Conservation (phyloP, 2,329 filamentous ascomycete genomes). For the Scolecobasidium constrictum region DNA sequence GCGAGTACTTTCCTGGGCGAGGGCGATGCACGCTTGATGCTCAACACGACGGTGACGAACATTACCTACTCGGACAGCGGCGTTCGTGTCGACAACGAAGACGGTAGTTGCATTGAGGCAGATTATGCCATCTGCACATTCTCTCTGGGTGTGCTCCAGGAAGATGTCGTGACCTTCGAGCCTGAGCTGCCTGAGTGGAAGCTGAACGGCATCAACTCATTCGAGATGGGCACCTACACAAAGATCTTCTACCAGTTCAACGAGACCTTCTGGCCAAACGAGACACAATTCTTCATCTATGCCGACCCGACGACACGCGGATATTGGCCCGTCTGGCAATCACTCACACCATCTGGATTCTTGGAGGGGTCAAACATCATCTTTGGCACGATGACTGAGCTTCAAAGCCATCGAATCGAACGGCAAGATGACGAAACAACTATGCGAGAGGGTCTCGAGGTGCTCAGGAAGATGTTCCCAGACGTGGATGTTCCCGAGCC, state of each 20-base stretch:
- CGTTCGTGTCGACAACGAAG: conserved; percentile 42
- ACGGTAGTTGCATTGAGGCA: conserved; percentile 47
- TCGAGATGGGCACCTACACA: conserved; percentile 61
- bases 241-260: conserved; percentile 64
- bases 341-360: conserved; percentile 47
- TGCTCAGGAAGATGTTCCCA: conserved; percentile 52
- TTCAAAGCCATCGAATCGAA: conserved; percentile 48
- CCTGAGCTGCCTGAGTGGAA: conserved; percentile 56
- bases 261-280: conserved; percentile 49
- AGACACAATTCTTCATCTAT: conserved; percentile 46
- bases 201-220: conserved; percentile 49
- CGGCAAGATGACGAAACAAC: conserved; percentile 48
- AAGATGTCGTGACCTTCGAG: conserved; percentile 45
- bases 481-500: conserved; percentile 47
- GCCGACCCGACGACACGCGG: conserved; percentile 37
- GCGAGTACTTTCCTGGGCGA: conserved; percentile 45
- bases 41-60: conserved; percentile 47
- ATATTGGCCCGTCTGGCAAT: conserved; percentile 54
- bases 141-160: conserved; percentile 57
- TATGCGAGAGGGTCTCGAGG: conserved; percentile 43
- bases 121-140: conserved; percentile 58
- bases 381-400: conserved; percentile 51
- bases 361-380: conserved; percentile 51
- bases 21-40: conserved; percentile 45
- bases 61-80: conserved; percentile 42